Base-by-base conservation (phyloP, 768 basidiomycete genomes). In the Rhodotorula diobovata region DNA sequence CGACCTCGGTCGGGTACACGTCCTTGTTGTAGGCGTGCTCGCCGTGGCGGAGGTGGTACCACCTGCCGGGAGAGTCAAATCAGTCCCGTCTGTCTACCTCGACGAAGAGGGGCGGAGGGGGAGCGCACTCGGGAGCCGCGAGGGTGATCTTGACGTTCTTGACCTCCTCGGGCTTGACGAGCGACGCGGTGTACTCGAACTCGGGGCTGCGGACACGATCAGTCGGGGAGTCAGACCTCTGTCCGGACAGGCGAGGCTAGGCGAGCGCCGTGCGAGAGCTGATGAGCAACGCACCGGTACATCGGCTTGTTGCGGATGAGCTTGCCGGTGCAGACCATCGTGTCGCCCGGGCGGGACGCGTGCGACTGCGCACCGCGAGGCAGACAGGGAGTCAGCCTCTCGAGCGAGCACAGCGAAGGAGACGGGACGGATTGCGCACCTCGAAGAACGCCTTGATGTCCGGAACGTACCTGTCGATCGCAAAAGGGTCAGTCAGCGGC, bases 101-200 rank as follows among this genome's bases (percentile, higher is more conserved):
- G 45, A 18, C 5, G 11, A 15, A 21, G 45, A 45, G 45, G 23
- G 88, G 85, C 78, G 88, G 87, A 79, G 86, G 7, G 87, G 30
- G 46, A 45, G n/a, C 88, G 88, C 46, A 43, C 54, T 86, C 86
- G 7, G 89, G 89, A 0, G 88, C 85, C 69, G 86, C 87, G 79
- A 89, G 82, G 23, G 87, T 90, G 68, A 90, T 76, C 79, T 91
- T 90, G 79, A 90, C 84, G 76, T 84, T 82, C 76, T 84, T 84
- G 68, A 88, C 85, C 51, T 78, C 73, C 32, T 74, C 68, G n/a
- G 70, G 66, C 39, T 74, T 57, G 60, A 77, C 68, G 50, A 70
- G 37, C 21, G 66, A 67, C 57, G 63, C 60, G 55, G 76, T 30
- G 68, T 54, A 72, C 50, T 75, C 67, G 57, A 78, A 74, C 65